phyloP scores from a whole-genome alignment of 805 yeast genomes.

The Naumovozyma dairenensis region DNA sequence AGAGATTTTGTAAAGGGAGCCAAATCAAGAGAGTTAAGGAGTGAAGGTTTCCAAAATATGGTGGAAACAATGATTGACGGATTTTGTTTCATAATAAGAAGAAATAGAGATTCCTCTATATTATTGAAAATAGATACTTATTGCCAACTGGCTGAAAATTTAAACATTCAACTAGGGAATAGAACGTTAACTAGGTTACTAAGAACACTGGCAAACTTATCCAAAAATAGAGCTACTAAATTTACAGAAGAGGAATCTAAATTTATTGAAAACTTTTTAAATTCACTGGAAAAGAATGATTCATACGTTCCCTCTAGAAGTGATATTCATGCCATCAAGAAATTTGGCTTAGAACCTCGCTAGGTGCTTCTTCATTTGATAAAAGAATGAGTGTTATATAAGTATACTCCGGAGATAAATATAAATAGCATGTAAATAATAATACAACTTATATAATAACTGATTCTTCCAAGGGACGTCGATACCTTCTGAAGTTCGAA shows the following conservation, averaged over 20 bases:
- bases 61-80: constrained; percentile 17
- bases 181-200: constrained; percentile 9
- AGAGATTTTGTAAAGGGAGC: constrained; percentile 10
- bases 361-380: no score
- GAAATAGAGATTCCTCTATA: constrained; percentile 8
- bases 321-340: constrained; percentile 10
- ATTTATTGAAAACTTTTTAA: background rate
- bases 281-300: background rate
- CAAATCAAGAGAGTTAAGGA: background rate
- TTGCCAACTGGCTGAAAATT: constrained; percentile 11
- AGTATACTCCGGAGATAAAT: no score
- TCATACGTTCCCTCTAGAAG: constrained; percentile 10
- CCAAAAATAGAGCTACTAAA: constrained; percentile 3
- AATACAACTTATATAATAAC: no score
- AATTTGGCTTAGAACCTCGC: no score
- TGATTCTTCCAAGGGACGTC: no score
- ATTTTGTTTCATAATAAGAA: constrained; percentile 12
- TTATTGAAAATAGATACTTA: constrained; percentile 14
- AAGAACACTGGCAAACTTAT: constrained; percentile 7
- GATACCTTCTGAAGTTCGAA: no score
- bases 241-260: background rate
- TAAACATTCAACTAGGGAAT: constrained; percentile 7
- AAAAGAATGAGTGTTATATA: no score
- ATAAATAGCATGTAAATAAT: no score
- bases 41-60: constrained; percentile 3